Evolutionary conservation across 1,139 yeast genomes (phyloP).

Genomic region (Blastobotrys buckinghamii): DNA sequence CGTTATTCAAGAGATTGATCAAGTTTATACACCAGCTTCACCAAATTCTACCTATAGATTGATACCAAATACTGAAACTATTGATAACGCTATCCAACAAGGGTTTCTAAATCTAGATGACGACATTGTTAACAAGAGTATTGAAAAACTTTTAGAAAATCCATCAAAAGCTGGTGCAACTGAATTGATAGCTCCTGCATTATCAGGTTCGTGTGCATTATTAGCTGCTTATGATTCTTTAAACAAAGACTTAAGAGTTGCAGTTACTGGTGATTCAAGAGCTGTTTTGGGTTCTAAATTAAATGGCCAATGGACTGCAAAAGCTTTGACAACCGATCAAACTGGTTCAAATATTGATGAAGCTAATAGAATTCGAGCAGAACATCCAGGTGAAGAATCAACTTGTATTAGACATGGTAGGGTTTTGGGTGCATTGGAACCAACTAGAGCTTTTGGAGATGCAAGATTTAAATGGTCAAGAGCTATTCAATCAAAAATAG

Average conservation of each 20-base stretch:
- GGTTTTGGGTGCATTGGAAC: slow-evolving; percentile 90
- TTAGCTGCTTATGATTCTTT: slow-evolving; percentile 80
- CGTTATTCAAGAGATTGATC: slow-evolving; percentile 73
- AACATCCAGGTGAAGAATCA: slow-evolving; percentile 87
- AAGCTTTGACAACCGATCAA: slow-evolving; percentile 83
- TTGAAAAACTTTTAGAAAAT: slow-evolving; percentile 60
- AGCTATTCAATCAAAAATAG: slow-evolving; percentile 66
- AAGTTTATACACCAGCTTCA: slow-evolving; percentile 45
- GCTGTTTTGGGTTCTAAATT: slow-evolving; percentile 77
- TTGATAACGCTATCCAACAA: slow-evolving; percentile 72
- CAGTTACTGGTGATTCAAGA: slow-evolving; percentile 95
- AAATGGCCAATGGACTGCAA: slow-evolving; percentile 76
- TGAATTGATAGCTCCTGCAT: slow-evolving; percentile 80
- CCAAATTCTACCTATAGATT: slow-evolving; percentile 36
- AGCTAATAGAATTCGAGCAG: slow-evolving; percentile 72
- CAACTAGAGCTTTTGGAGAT: slow-evolving; percentile 96
- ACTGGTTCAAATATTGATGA: slow-evolving; percentile 91
- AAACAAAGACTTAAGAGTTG: slow-evolving; percentile 69
- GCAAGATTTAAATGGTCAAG: slow-evolving; percentile 84
- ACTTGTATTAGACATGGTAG: slow-evolving; percentile 77
- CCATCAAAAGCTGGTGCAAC: slow-evolving; percentile 58
- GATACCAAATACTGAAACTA: slow-evolving; percentile 58
- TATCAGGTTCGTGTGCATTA: slow-evolving; percentile 92
- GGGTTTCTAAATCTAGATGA: slow-evolving; percentile 84
- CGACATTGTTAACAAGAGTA: slow-evolving; percentile 73